phyloP scores from a whole-genome alignment of 2,329 filamentous ascomycete species.

The Cryphonectria japonica region DNA sequence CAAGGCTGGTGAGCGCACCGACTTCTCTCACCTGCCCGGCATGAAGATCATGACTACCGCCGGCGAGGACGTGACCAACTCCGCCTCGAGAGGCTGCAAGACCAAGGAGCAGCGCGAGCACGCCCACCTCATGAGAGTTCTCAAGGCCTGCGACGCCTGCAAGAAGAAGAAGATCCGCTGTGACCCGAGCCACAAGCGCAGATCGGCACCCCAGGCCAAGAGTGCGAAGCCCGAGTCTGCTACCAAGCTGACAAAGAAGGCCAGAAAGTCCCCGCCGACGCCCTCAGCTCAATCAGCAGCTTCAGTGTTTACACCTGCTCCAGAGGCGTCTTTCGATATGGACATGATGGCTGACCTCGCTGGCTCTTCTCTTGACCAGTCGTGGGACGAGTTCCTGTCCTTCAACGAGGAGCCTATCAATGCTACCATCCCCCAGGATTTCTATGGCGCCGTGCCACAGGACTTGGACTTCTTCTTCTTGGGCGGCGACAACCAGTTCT shows the following conservation, averaged over 20 bases:
- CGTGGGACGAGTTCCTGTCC: slow-evolving; percentile 27
- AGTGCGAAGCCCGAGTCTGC: slow-evolving; percentile 33
- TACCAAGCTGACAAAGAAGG: slow-evolving; percentile 48
- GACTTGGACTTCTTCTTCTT: slow-evolving; percentile 30
- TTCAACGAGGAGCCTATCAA: slow-evolving; percentile 23
- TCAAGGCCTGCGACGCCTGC: slow-evolving; percentile 69
- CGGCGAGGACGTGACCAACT: slow-evolving; percentile 65
- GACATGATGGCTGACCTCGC: slow-evolving; percentile 25
- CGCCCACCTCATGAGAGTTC: slow-evolving; percentile 67
- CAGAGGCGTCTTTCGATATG: slow-evolving; percentile 28
- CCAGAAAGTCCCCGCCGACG: slow-evolving; percentile 36
- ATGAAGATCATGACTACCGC: slow-evolving; percentile 71
- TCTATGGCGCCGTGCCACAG: slow-evolving; percentile 25
- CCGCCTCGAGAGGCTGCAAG: slow-evolving; percentile 65
- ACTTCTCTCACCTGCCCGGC: slow-evolving; percentile 60
- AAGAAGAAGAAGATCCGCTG: slow-evolving; percentile 66
- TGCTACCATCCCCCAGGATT: slow-evolving; percentile 18
- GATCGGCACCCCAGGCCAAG: slow-evolving; percentile 41
- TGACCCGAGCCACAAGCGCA: slow-evolving; percentile 62
- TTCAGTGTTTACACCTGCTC: slow-evolving; percentile 11
- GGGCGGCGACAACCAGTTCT: slow-evolving; percentile 20
- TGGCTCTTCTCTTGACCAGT: slow-evolving; percentile 11
- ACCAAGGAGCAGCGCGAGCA: slow-evolving; percentile 71
- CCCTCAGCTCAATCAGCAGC: slow-evolving; percentile 10
- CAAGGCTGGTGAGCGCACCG: slow-evolving; percentile 35